Conservation (phyloP, 1,284 basidiomycete species). For the Naganishia cerealis region DNA sequence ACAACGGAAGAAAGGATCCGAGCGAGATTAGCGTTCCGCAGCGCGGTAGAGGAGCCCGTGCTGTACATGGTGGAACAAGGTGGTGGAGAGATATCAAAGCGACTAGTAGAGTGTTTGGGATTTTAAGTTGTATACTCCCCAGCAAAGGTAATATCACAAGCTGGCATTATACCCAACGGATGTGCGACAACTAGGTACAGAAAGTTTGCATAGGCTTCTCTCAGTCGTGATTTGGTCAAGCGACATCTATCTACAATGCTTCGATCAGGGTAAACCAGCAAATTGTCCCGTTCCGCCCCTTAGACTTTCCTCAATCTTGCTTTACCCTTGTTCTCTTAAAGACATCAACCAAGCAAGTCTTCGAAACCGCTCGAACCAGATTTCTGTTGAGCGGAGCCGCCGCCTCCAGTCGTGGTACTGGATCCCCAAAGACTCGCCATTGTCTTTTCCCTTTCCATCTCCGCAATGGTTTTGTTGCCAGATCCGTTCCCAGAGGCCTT, state of each 20-base stretch:
- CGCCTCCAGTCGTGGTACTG: background rate
- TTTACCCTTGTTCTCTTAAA: background rate
- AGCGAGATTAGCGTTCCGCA: conserved; percentile 24
- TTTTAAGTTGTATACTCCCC: conserved; percentile 16
- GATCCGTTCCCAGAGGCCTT: conserved; percentile 39
- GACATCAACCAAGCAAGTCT: conserved; percentile 28
- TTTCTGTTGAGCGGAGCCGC: conserved; percentile 3
- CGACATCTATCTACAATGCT: background rate
- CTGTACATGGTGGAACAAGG: conserved; percentile 29
- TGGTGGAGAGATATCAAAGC: conserved; percentile 19
- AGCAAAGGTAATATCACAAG: background rate
- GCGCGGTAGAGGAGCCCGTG: conserved; percentile 30
- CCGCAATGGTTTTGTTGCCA: conserved; percentile 72
- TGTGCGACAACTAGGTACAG: background rate
- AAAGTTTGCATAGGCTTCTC: background rate
- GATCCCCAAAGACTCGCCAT: conserved; percentile 70
- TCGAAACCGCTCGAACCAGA: conserved; percentile 19
- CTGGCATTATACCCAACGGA: background rate
- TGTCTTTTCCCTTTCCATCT: conserved; percentile 80
- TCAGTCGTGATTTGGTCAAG: background rate
- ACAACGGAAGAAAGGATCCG: conserved; percentile 16
- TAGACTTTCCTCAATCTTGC: background rate
- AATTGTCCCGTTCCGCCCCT: background rate
- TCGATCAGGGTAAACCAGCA: background rate
- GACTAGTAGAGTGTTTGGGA: conserved; percentile 32